These are phyloP conservation scores for Pseudoturritis turrita DNA, from an alignment of 345 rosid genomes.

Conservation along the genomic window DNA sequence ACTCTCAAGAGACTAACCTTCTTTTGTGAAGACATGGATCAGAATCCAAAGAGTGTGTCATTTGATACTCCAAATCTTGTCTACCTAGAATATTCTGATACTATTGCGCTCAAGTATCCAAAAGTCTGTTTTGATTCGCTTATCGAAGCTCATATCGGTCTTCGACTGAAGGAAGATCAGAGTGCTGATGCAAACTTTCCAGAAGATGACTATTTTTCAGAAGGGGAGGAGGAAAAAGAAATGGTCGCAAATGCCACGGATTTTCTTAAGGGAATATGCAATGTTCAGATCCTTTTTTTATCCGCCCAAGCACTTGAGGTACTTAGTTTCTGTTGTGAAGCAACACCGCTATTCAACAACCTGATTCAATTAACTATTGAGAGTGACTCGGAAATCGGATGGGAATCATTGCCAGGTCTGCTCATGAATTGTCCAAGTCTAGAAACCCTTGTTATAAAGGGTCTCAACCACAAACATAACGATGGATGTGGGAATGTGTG, in stretches of 20 bases:
- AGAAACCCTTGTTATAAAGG: slow-evolving; percentile 15
- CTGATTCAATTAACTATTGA: not conserved
- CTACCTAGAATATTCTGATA: not conserved
- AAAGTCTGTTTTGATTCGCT: not conserved
- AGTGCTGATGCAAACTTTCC: too few species aligned
- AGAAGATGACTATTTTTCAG: too few species aligned
- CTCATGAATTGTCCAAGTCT: not conserved
- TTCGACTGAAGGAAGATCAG: too few species aligned
- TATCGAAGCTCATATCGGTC: not conserved
- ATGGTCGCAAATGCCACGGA: not conserved
- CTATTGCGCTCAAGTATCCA: not conserved
- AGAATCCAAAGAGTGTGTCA: not conserved
- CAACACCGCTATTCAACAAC: not conserved
- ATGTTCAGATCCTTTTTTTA: not conserved
- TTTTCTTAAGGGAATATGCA: not conserved
- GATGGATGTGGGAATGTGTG: too few species aligned
- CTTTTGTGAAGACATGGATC: too few species aligned
- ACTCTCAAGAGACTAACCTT: not conserved
- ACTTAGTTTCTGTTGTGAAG: not conserved
- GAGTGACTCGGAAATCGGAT: not conserved
- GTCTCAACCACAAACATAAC: too few species aligned
- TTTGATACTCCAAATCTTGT: not conserved
- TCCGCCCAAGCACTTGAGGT: not conserved
- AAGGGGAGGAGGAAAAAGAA: too few species aligned
- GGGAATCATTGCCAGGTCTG: not conserved